Evolutionary conservation across 768 basidiomycete species (phyloP).

Genomic region (Dendrothele bispora): DNA sequence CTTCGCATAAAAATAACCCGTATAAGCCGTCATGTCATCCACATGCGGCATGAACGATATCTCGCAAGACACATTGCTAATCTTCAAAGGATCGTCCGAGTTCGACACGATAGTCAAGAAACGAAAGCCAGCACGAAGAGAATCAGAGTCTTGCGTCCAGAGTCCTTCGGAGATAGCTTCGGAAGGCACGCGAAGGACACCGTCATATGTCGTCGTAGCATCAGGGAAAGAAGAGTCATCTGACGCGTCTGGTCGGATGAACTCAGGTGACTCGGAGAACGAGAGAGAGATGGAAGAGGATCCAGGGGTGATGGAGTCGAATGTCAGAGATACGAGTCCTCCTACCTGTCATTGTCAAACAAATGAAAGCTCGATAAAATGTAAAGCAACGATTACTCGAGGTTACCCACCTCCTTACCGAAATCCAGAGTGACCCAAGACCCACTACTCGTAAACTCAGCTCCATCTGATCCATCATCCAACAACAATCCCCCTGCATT

Average conservation of each 20-base stretch:
- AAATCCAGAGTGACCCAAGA: slow-evolving; percentile 57
- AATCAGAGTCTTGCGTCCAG: slow-evolving; percentile 48
- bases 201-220: slow-evolving; percentile 40
- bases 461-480: slow-evolving; percentile 26
- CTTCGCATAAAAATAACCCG: slow-evolving; percentile 34
- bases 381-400: too few relatives aligned
- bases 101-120: slow-evolving; percentile 19
- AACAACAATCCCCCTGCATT: slow-evolving; percentile 35
- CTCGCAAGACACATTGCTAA: slow-evolving; percentile 33
- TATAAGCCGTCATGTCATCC: slow-evolving; percentile 31
- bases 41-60: slow-evolving; percentile 37
- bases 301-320: slow-evolving; percentile 29
- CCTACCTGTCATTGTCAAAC: slow-evolving; percentile 40
- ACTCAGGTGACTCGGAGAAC: slow-evolving; percentile 57
- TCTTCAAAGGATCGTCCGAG: slow-evolving; percentile 17
- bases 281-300: slow-evolving; percentile 46
- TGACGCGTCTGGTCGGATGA: slow-evolving; percentile 51
- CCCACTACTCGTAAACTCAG: slow-evolving; percentile 38
- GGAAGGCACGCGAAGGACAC: slow-evolving; percentile 39
- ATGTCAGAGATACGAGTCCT: slow-evolving; percentile 49
- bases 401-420: slow-evolving; percentile 44
- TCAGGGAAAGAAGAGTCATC: slow-evolving; percentile 55
- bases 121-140: slow-evolving; percentile 36
- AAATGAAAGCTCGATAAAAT: too few relatives aligned
- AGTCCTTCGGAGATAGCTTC: slow-evolving; percentile 34